Evolutionary conservation across 2,329 filamentous ascomycete species (phyloP).

Genomic region (Chrysoporthe austroafricana): DNA sequence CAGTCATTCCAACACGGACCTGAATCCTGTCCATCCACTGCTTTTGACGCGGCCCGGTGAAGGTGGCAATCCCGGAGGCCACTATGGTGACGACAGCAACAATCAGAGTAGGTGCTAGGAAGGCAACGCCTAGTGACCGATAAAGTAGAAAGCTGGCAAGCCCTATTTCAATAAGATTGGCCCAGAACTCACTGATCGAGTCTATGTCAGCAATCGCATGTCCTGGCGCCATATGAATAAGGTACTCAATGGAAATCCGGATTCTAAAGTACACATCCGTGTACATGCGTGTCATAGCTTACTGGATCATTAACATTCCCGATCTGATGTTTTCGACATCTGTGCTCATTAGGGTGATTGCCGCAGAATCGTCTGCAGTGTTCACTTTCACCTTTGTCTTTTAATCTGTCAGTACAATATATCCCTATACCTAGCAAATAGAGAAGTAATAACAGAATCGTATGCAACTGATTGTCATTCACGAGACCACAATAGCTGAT

Average conservation of each 20-base stretch:
- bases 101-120: conserved; percentile 36
- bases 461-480: too few relatives aligned
- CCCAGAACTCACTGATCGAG: conserved; percentile 38
- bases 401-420: not conserved
- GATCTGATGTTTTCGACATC: conserved; percentile 41
- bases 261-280: not conserved
- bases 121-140: conserved; percentile 38
- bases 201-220: not conserved
- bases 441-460: too few relatives aligned
- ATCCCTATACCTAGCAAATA: too few relatives aligned
- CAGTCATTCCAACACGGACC: conserved; percentile 35
- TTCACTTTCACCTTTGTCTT: conserved; percentile 1
- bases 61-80: conserved; percentile 27
- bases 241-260: not conserved
- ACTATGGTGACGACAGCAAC: conserved; percentile 30
- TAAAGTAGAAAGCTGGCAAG: conserved; percentile 41
- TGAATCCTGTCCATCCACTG: conserved; percentile 39
- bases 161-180: conserved; percentile 38
- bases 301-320: conserved; percentile 38
- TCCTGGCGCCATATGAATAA: not conserved
- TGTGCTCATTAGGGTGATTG: conserved; percentile 44
- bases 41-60: conserved; percentile 34
- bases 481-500: conserved; percentile 10
- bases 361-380: conserved; percentile 36
- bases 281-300: not conserved